A percentile compares a stretch with the other conserved stretches of the same genome.
Conservation (phyloP, 192 early-diverging fungal genomes). For the Linnemannia schmuckeri region DNA sequence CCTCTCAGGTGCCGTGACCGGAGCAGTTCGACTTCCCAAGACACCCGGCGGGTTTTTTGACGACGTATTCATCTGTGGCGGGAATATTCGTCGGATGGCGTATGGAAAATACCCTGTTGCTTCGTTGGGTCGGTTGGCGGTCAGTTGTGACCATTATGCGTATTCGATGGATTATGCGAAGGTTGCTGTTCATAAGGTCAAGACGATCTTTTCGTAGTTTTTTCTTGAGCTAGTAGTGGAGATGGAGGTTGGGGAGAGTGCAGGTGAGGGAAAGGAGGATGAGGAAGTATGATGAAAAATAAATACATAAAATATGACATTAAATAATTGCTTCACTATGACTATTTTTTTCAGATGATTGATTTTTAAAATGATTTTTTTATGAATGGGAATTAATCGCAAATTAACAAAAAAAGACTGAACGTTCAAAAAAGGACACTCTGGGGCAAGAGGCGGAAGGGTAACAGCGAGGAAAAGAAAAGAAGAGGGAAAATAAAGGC, state of each 20-base stretch:
- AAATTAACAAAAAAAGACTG: not conserved
- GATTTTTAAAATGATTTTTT: not conserved
- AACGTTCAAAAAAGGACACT: not conserved
- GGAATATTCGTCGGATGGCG: conserved; percentile 23
- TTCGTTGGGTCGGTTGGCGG: conserved; percentile 1
- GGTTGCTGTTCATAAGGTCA: conserved; percentile 14
- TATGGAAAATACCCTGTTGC: not conserved
- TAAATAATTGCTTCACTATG: no score
- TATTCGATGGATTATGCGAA: conserved; percentile 16
- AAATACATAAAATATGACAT: not conserved
- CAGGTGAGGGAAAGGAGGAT: not conserved
- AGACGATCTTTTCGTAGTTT: not conserved
- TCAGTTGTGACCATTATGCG: conserved; percentile 8
- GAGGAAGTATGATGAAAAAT: not conserved
- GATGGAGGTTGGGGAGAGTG: not conserved
- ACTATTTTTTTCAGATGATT: not conserved
- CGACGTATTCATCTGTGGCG: conserved; percentile 20
- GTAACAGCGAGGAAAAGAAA: not conserved
- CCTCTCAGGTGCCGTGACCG: conserved; percentile 17
- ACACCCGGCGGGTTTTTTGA: conserved; percentile 26
- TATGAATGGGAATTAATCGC: not conserved
- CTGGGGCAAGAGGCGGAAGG: not conserved
- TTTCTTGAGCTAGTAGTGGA: no score
- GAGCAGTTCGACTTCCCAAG: conserved; percentile 1
- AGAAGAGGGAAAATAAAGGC: not conserved